Evolutionary conservation across 768 basidiomycete genomes (phyloP).

Genomic region (Cubamyces sp.): DNA sequence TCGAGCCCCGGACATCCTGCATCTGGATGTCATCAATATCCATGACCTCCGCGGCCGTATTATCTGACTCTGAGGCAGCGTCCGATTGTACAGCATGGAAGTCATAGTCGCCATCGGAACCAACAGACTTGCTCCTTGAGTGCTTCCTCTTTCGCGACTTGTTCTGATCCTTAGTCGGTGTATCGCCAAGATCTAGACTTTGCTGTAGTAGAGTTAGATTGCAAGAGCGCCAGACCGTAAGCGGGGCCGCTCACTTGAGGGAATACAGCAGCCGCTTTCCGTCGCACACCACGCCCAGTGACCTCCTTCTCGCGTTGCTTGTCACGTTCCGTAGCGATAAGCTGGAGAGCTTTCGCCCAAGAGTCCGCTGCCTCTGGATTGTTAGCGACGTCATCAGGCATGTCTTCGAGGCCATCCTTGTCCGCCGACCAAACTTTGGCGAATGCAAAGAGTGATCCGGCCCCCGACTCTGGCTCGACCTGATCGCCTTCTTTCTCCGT

Average conservation of each 20-base stretch:
- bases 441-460: constrained; percentile 70
- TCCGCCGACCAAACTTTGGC: constrained; percentile 92
- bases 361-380: constrained; percentile 63
- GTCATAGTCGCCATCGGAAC: constrained; percentile 45
- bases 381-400: constrained; percentile 53
- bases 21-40: constrained; percentile 19
- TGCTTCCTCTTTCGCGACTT: constrained; percentile 36
- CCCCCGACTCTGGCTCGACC: constrained; percentile 46
- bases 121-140: constrained; percentile 34
- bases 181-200: constrained; percentile 40
- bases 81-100: constrained; percentile 37
- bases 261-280: constrained; percentile 60
- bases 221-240: background rate
- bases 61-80: constrained; percentile 30
- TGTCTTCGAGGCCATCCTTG: constrained; percentile 69
- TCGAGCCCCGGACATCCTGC: constrained; percentile 1
- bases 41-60: constrained; percentile 10
- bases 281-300: constrained; percentile 76
- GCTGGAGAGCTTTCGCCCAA: constrained; percentile 75
- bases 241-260: constrained; percentile 40
- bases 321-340: constrained; percentile 50
- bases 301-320: constrained; percentile 51
- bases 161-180: constrained; percentile 39
- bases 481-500: constrained; percentile 73
- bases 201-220: constrained; percentile 26